A percentile compares a stretch with the other conserved stretches of the same genome.
These are phyloP conservation scores for Vitis hybrid DNA, from an alignment of 177 flowering plant genomes.

Conservation along the genomic window DNA sequence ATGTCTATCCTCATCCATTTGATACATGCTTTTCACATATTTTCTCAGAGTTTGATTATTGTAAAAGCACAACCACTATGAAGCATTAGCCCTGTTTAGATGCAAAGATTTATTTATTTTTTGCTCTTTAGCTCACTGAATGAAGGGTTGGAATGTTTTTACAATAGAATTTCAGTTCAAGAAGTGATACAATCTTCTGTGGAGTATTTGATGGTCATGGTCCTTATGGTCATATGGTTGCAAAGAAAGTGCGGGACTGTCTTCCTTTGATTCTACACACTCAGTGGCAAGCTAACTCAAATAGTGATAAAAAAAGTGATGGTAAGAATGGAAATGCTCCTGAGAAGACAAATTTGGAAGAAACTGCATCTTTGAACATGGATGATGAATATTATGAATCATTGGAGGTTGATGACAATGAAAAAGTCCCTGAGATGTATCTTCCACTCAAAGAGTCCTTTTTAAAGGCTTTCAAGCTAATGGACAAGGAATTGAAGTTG, in stretches of 20 bases:
- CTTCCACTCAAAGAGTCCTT: conserved; percentile 54
- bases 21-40: neutral
- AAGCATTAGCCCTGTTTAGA: neutral
- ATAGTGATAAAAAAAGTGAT: conserved; percentile 21
- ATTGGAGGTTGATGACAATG: conserved; percentile 43
- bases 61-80: neutral
- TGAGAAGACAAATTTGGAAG: conserved; percentile 49
- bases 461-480: conserved; percentile 65
- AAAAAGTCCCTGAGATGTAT: conserved; percentile 52
- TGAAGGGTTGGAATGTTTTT: conserved; percentile 28
- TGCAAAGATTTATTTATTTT: conserved; percentile 7
- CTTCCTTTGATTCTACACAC: conserved; percentile 66
- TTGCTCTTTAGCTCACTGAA: conserved; percentile 17
- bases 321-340: conserved; percentile 17
- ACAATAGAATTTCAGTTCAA: conserved; percentile 63
- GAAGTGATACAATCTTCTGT: conserved; percentile 64
- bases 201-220: conserved; percentile 97
- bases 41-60: neutral
- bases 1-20: neutral
- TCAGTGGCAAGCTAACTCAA: conserved; percentile 47
- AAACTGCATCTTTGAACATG: conserved; percentile 34
- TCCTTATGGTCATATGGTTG: conserved; percentile 84
- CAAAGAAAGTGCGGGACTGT: conserved; percentile 75
- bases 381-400: conserved; percentile 57
- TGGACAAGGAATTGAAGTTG: conserved; percentile 78